phyloP scores from a whole-genome alignment of 108 stramenopile species.

The Discostella pseudostelligera region DNA sequence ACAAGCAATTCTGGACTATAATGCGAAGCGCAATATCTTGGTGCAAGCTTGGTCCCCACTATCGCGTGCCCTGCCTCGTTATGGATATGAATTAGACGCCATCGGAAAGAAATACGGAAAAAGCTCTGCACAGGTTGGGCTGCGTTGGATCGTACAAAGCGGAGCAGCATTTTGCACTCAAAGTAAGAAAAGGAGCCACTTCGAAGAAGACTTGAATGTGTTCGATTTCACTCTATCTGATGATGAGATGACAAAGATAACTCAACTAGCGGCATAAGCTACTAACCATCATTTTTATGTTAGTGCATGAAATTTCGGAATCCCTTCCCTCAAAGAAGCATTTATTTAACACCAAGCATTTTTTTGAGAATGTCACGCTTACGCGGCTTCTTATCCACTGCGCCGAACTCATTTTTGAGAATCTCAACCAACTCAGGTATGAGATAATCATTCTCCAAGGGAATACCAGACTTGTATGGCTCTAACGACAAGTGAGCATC shows the following conservation, averaged over 20 bases:
- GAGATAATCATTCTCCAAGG: conserved; percentile 72
- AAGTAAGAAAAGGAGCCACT: conserved; percentile 58
- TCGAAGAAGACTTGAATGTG: conserved; percentile 69
- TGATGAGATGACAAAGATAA: conserved; percentile 60
- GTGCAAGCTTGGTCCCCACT: conserved; percentile 82
- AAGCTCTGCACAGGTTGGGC: conserved; percentile 70
- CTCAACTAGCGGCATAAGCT: conserved; percentile 20
- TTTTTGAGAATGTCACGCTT: conserved; percentile 26
- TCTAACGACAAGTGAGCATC: conserved; percentile 81
- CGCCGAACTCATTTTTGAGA: conserved; percentile 76
- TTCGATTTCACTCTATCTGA: conserved; percentile 74
- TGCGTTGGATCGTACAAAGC: conserved; percentile 76
- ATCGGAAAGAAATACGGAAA: conserved; percentile 76
- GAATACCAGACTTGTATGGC: conserved; percentile 66
- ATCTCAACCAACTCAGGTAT: conserved; percentile 75
- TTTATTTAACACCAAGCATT: conserved; percentile 9
- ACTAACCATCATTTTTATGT: background rate
- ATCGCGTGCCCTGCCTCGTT: conserved; percentile 42
- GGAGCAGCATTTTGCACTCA: conserved; percentile 71
- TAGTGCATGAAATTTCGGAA: too few relatives aligned
- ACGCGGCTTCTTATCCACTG: conserved; percentile 55
- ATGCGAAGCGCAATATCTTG: conserved; percentile 57
- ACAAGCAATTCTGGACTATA: conserved; percentile 51
- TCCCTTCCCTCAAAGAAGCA: too few relatives aligned
- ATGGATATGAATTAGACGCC: conserved; percentile 49